phyloP scores from a whole-genome alignment of 2,329 filamentous ascomycete genomes.

The Cladorrhinum sp. region DNA sequence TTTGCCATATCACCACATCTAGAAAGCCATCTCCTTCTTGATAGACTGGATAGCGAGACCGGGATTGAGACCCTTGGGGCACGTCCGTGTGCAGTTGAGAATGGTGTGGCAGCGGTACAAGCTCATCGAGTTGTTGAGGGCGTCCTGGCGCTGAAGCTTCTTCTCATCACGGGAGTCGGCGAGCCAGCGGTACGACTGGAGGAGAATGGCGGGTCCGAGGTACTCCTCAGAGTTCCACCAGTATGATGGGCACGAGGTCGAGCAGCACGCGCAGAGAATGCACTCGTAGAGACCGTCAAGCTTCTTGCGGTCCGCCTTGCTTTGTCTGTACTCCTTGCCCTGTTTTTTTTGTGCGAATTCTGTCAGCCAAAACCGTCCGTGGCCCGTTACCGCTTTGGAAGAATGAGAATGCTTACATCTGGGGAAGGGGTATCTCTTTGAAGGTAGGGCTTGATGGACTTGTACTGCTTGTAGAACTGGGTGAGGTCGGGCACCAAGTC shows the following conservation, averaged over 20 bases:
- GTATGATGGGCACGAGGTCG: conserved; percentile 98
- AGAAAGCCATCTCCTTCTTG: conserved; percentile 89
- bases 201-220: conserved; percentile 90
- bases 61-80: conserved; percentile 97
- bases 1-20: no score
- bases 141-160: conserved; percentile 81
- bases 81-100: conserved; percentile 95
- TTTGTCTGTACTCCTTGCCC: conserved; percentile 91
- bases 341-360: conserved; percentile 44
- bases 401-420: conserved; percentile 60
- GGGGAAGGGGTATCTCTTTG: conserved; percentile 81
- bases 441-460: conserved; percentile 98
- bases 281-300: conserved; percentile 98
- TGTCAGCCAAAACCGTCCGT: neutral
- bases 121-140: conserved; percentile 97
- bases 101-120: conserved; percentile 99
- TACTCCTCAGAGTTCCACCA: conserved; percentile 99
- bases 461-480: conserved; percentile 99
- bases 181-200: conserved; percentile 98
- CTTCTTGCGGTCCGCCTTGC: conserved; percentile 89
- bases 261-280: conserved; percentile 99
- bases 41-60: conserved; percentile 86
- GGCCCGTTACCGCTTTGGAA: neutral
- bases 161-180: conserved; percentile 91
- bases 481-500: conserved; percentile 97